These are phyloP conservation scores for Xylaria sp. DNA, from an alignment of 2,329 filamentous ascomycete genomes.

Conservation along the genomic window DNA sequence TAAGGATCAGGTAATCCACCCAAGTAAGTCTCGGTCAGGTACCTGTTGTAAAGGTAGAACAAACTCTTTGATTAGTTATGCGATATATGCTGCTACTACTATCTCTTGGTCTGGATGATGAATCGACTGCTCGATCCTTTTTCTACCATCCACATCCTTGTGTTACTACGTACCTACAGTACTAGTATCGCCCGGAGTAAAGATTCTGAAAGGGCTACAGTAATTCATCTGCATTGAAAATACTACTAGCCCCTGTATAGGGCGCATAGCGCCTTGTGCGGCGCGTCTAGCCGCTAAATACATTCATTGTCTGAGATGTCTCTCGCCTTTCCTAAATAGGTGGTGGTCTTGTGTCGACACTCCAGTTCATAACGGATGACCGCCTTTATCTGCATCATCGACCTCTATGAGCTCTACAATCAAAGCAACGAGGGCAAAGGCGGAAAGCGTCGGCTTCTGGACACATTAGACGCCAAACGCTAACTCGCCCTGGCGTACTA, in stretches of 20 bases:
- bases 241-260: constrained; percentile 23
- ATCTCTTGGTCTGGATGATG: too few species aligned
- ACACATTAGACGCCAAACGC: not conserved
- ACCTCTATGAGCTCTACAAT: constrained; percentile 28
- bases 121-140: too few species aligned
- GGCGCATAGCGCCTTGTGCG: constrained; percentile 3
- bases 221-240: constrained; percentile 9
- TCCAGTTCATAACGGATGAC: constrained; percentile 4
- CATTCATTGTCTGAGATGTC: constrained; percentile 22
- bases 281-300: constrained; percentile 19
- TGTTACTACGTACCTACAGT: not conserved
- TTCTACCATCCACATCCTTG: not conserved
- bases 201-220: not conserved
- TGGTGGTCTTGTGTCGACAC: constrained; percentile 16
- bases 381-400: constrained; percentile 11
- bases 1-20: too few species aligned
- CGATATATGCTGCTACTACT: too few species aligned
- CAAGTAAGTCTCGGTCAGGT: too few species aligned
- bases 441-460: constrained; percentile 14
- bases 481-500: constrained; percentile 30
- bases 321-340: constrained; percentile 16
- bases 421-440: constrained; percentile 30
- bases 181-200: not conserved
- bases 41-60: too few species aligned
- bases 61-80: too few species aligned